Evolutionary conservation across 139 green algal species (phyloP), one percentile per base, ranked within the genome.

Genomic region (Chlorella sp.): DNA sequence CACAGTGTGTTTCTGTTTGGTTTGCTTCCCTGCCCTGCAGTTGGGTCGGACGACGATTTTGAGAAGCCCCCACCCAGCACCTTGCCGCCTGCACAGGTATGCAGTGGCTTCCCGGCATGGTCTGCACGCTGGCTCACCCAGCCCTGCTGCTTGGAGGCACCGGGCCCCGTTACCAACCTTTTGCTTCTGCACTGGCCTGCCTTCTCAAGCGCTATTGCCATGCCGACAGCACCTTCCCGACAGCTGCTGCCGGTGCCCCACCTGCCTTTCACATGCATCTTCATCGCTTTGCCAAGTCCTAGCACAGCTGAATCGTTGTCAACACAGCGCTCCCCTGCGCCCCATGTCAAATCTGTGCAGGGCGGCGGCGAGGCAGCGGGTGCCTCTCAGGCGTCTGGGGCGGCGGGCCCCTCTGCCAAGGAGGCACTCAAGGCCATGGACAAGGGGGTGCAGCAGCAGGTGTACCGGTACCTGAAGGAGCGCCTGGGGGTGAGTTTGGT

Each of bases 21-120:
- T 9, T 16, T 57, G n/a, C 48, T 57, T 57, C 48, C 9, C 5
- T 9, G 9, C 48, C 48, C 48, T 57, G 79, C 79, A 85, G 57
- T 75, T 3, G 34, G 5, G 34, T 87, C 83, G 1, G 83, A 87
- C 14, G 83, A 87, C 83, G 83, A 87, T 36, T 87, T 87, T 39
- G 60, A 78, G 83, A 36, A 60, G 53, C 53, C 34, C n/a, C 81
- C 32, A 19, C 19, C 28, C 53, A 53, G 81, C 81, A 73, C 53
- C n/a, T 69, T 16, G 15, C 81, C 81, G 53, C 81, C 81, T 24
- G 42, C 81, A 5, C 42, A 73, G n/a, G 80, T 40, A 48, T 1
- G 9, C 12, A 5, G 5, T 9, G 5, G 48, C 48, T 57, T 5
- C 9, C 48, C 48, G 11, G 64, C 64, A 71, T 18, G 15, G 60